Evolutionary conservation across 2,329 filamentous ascomycete species (phyloP).

Genomic region (Scopulariopsis brevicaulis): DNA sequence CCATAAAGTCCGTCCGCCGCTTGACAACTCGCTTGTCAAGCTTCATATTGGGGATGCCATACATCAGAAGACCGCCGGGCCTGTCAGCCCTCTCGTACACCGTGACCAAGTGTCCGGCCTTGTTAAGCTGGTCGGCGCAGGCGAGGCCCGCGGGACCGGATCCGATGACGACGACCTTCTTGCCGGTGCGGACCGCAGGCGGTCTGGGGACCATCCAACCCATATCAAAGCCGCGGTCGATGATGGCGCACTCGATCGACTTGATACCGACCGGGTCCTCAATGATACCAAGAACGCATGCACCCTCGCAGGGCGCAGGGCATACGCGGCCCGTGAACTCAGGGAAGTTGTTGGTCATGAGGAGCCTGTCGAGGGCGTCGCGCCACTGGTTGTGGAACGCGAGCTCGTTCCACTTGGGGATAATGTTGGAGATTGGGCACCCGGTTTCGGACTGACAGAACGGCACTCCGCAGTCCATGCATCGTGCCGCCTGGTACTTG

Average conservation of each 20-base stretch:
- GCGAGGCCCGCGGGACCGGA: conserved; percentile 89
- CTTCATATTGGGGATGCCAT: conserved; percentile 99
- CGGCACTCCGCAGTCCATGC: conserved; percentile 97
- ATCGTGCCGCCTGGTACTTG: conserved; percentile 92
- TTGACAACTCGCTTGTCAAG: conserved; percentile 96
- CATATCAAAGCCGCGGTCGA: conserved; percentile 94
- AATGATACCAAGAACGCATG: conserved; percentile 92
- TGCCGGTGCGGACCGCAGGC: conserved; percentile 72
- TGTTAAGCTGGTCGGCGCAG: conserved; percentile 87
- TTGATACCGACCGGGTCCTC: conserved; percentile 97
- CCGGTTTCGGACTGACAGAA: conserved; percentile 97
- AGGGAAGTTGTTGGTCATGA: conserved; percentile 98
- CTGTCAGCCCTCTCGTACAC: conserved; percentile 91
- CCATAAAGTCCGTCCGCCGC: conserved; percentile 91
- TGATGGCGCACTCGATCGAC: conserved; percentile 95
- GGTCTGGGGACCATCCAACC: conserved; percentile 89
- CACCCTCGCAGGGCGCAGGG: conserved; percentile 91
- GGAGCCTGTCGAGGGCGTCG: conserved; percentile 78
- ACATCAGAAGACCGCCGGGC: conserved; percentile 87
- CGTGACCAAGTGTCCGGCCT: conserved; percentile 76
- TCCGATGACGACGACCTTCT: conserved; percentile 79
- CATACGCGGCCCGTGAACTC: conserved; percentile 97
- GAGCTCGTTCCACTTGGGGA: conserved; percentile 91
- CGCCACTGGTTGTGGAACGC: conserved; percentile 71
- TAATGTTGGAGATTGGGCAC: conserved; percentile 94